Evolutionary conservation across 78 protist genomes (phyloP), one percentile per base, ranked within the genome.

Genomic region (Dictyostelium brefeldianum): DNA sequence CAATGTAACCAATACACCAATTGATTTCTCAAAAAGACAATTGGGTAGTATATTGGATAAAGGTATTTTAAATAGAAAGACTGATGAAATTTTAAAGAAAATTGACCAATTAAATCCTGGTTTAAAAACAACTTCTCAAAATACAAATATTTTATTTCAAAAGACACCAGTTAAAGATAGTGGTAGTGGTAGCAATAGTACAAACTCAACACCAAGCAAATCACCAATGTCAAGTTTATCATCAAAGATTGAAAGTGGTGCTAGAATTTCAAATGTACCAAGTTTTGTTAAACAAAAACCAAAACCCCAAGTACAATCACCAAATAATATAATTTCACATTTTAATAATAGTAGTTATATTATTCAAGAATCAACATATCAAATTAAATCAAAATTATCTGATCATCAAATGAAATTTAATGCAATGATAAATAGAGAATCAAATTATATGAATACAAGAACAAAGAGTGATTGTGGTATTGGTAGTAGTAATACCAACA

Each of bases 1-100:
- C 47, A 36, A 36, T 2, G 2, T 2, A 36, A 36, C 69, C 0
- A 27, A 65, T 43, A 78, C 83, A 17, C 67, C 80, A 12, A 64
- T 77, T n/a, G 93, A 87, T 51, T 87, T 87, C 18, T 87, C 93
- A 20, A 64, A 43, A 17, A 62, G 18, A n/a, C 93, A 87, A n/a
- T 1, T 87, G n/a, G 69, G 47, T 31, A 77, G 84, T 36, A 27
- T 87, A 48, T 54, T 87, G 29, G 80, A 87, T 7, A 87, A 77
- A 41, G 93, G 93, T 64, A 48, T 29, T 27, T 4, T 87, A 6
- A 65, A 31, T 36, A 87, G 93, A 77, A 87, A 77, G 64, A 65
- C 79, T 27, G 43, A 74, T 22, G 18, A n/a, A 18, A 25, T 87
- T 29, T 25, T n/a, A 36, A 74, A 87, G 20, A 43, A 12, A 25